Evolutionary conservation across 768 basidiomycete genomes (phyloP).

Genomic region (Lenzites betulinus): DNA sequence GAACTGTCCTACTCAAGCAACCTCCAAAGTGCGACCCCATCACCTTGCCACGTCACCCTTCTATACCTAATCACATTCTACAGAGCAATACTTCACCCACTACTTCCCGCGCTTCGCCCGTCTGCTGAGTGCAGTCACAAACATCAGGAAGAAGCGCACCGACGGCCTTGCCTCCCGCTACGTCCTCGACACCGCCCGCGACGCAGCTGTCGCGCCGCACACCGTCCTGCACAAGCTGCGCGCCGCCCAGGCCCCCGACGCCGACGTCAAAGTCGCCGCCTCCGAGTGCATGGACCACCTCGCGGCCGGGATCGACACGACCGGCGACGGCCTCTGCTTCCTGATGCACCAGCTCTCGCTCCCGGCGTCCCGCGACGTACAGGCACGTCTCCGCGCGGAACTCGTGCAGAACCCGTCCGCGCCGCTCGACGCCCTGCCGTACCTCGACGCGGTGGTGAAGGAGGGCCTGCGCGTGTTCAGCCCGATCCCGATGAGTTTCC

Average conservation of each 20-base stretch:
- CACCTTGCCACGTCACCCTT: no score
- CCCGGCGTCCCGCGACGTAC: constrained; percentile 12
- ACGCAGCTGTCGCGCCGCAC: constrained; percentile 15
- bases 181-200: constrained; percentile 15
- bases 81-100: constrained; percentile 19
- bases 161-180: constrained; percentile 15
- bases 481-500: constrained; percentile 92
- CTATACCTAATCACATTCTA: not conserved
- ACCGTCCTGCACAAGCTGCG: constrained; percentile 26
- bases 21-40: constrained; percentile 4
- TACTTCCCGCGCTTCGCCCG: constrained; percentile 13
- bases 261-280: constrained; percentile 11
- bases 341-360: constrained; percentile 28
- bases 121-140: not conserved
- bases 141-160: not conserved
- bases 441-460: constrained; percentile 89
- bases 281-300: constrained; percentile 29
- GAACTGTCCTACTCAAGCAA: constrained; percentile 21
- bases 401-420: constrained; percentile 63
- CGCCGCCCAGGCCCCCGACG: not conserved
- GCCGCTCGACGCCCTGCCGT: constrained; percentile 87
- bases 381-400: constrained; percentile 23
- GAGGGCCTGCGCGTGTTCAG: constrained; percentile 90
- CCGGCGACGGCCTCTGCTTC: constrained; percentile 29
- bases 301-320: constrained; percentile 26